Evolutionary conservation across 2,329 filamentous ascomycete genomes (phyloP).

Genomic region (Talaromyces sp.): DNA sequence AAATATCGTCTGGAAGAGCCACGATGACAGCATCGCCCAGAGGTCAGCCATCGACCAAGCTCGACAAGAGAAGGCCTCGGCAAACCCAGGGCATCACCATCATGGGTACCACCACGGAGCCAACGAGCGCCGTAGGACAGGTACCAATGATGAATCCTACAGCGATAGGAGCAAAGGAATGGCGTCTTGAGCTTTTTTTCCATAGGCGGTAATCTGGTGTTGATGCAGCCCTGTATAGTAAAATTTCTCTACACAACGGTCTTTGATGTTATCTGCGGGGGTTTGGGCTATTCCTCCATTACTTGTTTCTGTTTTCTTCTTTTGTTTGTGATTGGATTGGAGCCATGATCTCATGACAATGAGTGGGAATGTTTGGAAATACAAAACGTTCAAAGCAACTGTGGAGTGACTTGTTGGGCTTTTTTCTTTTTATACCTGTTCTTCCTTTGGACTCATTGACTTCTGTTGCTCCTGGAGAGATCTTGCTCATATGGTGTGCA

Average conservation of each 20-base stretch:
- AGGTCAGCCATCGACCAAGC: constrained; percentile 86
- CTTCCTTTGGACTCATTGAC: constrained; percentile 19
- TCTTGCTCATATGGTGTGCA: constrained; percentile 11
- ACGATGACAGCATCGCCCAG: constrained; percentile 93
- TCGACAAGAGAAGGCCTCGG: constrained; percentile 71
- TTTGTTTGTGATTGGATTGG: constrained; percentile 9
- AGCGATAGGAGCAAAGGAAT: constrained; percentile 42
- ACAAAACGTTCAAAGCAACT: constrained; percentile 14
- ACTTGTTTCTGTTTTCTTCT: constrained; percentile 23
- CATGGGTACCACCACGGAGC: constrained; percentile 34
- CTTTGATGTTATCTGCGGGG: constrained; percentile 32
- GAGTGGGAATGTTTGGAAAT: constrained; percentile 11
- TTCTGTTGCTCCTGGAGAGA: constrained; percentile 15
- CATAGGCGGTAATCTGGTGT: constrained; percentile 14
- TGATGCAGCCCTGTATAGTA: constrained; percentile 30
- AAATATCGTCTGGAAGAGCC: constrained; percentile 89
- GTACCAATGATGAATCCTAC: constrained; percentile 42
- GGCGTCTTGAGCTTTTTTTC: constrained; percentile 28
- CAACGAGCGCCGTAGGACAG: constrained; percentile 42
- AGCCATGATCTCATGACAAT: constrained; percentile 12
- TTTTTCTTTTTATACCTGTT: constrained; percentile 16
- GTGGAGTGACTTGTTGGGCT: constrained; percentile 9
- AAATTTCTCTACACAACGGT: constrained; percentile 36
- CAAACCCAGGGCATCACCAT: constrained; percentile 34
- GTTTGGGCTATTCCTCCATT: constrained; percentile 40